phyloP scores from a whole-genome alignment of 2,329 filamentous ascomycete species.

The Cephalotrichum gorgonifer region DNA sequence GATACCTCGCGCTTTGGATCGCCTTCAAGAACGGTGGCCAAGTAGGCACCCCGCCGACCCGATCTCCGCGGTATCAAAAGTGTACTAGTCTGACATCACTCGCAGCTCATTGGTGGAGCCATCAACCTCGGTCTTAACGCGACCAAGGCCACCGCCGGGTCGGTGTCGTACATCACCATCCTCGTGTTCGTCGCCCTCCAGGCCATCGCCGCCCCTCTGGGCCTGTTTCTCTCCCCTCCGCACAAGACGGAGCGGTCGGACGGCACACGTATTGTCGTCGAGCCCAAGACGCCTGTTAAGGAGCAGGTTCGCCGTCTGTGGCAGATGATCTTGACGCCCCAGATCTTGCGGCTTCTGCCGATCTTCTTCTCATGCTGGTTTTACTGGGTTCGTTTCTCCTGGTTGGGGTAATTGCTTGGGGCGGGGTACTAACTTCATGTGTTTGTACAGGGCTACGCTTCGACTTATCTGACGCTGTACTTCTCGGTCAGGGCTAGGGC shows the following conservation, averaged over 20 bases:
- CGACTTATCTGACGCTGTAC: conserved; percentile 12
- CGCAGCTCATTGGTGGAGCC: conserved; percentile 31
- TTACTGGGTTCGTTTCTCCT: conserved; percentile 6
- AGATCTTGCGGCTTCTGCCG: conserved; percentile 6
- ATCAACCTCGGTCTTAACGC: conserved; percentile 34
- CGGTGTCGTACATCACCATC: not conserved
- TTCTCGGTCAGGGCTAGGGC: conserved; percentile 12
- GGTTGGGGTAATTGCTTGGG: not conserved
- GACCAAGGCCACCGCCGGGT: not conserved
- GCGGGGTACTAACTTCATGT: conserved; percentile 11
- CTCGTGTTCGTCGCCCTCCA: not conserved
- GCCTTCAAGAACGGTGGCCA: conserved; percentile 35
- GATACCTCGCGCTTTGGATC: conserved; percentile 53
- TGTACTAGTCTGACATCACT: not conserved
- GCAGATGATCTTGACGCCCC: conserved; percentile 1
- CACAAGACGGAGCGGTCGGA: conserved; percentile 16
- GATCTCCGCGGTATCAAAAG: not conserved
- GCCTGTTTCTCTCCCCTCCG: conserved; percentile 10
- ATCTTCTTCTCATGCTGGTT: conserved; percentile 9
- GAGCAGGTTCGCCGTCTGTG: not conserved
- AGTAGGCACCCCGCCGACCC: conserved; percentile 8
- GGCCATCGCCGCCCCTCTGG: not conserved
- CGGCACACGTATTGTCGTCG: conserved; percentile 7
- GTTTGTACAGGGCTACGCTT: conserved; percentile 12
- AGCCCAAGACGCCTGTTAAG: not conserved